phyloP scores from a whole-genome alignment of 2,329 filamentous ascomycete genomes.

The Thyridium curvatum region DNA sequence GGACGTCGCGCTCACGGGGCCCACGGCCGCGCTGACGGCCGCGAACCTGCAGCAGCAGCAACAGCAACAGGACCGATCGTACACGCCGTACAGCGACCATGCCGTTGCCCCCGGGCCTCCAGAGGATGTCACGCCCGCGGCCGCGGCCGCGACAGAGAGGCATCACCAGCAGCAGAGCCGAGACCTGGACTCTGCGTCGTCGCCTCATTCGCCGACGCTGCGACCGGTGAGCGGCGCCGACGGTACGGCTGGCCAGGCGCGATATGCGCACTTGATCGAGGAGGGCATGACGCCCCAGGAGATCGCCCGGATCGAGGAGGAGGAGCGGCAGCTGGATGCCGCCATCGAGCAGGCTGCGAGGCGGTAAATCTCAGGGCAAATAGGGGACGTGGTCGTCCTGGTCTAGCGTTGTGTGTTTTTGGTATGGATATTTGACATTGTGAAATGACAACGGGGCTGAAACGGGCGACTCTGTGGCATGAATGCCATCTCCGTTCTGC shows the following conservation, averaged over 20 bases:
- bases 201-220: conserved; percentile 14
- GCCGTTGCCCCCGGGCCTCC: conserved; percentile 2
- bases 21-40: conserved; percentile 3
- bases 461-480: too few relatives aligned
- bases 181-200: neutral
- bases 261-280: conserved; percentile 48
- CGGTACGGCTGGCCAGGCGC: conserved; percentile 18
- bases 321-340: conserved; percentile 50
- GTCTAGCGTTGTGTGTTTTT: too few relatives aligned
- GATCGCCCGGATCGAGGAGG: conserved; percentile 48
- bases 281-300: conserved; percentile 56
- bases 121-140: neutral
- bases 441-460: too few relatives aligned
- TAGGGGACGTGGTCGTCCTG: too few relatives aligned
- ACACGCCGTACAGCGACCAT: conserved; percentile 7
- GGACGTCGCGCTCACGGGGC: conserved; percentile 23
- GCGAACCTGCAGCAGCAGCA: conserved; percentile 1
- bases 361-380: too few relatives aligned
- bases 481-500: too few relatives aligned
- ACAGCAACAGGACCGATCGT: neutral
- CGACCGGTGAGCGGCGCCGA: conserved; percentile 17
- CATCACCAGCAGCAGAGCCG: conserved; percentile 4
- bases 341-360: conserved; percentile 43
- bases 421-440: too few relatives aligned
- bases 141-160: neutral